A percentile compares a stretch with the other conserved stretches of the same genome.
Conservation (phyloP, 495 filamentous ascomycete species). For the Penicillium simplicissimum region DNA sequence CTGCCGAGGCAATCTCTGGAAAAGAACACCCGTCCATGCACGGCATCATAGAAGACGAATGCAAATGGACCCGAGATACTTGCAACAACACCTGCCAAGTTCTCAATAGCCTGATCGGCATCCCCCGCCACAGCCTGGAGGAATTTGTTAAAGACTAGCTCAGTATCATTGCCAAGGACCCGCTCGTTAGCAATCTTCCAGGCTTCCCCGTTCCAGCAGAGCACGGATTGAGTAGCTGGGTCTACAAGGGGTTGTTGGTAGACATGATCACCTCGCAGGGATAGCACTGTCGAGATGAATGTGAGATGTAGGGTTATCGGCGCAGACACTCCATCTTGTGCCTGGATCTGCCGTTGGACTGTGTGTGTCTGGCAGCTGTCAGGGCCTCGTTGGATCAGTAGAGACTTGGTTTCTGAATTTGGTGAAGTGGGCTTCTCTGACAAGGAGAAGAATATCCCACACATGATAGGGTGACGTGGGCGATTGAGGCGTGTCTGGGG, state of each 20-base stretch:
- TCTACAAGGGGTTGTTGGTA: constrained; percentile 74
- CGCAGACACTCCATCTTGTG: constrained; percentile 22
- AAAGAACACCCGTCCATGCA: constrained; percentile 64
- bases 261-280: constrained; percentile 73
- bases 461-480: constrained; percentile 47
- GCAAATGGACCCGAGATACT: constrained; percentile 83
- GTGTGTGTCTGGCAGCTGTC: constrained; percentile 49
- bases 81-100: constrained; percentile 55
- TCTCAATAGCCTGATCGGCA: constrained; percentile 27
- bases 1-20: constrained; percentile 84
- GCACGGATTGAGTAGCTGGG: constrained; percentile 57
- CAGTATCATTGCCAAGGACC: constrained; percentile 74
- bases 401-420: constrained; percentile 39
- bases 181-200: constrained; percentile 67
- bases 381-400: constrained; percentile 57
- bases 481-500: neutral
- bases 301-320: constrained; percentile 48
- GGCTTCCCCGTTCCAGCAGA: constrained; percentile 99
- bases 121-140: constrained; percentile 41
- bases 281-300: constrained; percentile 82
- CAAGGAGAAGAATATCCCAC: constrained; percentile 64
- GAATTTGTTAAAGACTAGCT: constrained; percentile 66
- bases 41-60: constrained; percentile 81
- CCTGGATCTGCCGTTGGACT: constrained; percentile 24
- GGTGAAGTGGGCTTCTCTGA: constrained; percentile 33